Percentiles rank a stretch among this genome's conserved stretches.
Conservation (phyloP, 176 grass and related monocot genomes). For the Calamus simplicifolius region DNA sequence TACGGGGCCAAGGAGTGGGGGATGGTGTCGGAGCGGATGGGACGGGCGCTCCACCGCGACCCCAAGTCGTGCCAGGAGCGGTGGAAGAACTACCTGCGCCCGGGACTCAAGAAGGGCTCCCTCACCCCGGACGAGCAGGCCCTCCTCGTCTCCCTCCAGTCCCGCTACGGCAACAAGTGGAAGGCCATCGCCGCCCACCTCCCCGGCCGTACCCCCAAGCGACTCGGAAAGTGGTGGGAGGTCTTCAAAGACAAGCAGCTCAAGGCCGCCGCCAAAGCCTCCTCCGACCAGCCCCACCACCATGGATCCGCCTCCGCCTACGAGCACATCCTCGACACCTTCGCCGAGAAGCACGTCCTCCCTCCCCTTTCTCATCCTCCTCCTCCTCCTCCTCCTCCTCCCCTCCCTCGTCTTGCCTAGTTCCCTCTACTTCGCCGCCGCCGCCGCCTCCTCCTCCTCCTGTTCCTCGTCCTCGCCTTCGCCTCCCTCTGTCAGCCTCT, state of each 20-base stretch:
- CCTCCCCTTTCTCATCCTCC: not conserved
- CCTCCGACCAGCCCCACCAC: no score
- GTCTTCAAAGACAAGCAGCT: constrained; percentile 21
- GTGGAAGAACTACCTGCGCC: constrained; percentile 15
- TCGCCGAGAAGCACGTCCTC: constrained; percentile 18
- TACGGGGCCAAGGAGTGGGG: constrained; percentile 16
- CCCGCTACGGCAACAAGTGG: constrained; percentile 22
- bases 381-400: not conserved
- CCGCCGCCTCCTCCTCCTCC: not conserved
- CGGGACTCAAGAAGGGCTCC: constrained; percentile 17
- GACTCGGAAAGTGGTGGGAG: constrained; percentile 20
- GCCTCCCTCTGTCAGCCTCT: not conserved
- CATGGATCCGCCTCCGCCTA: not conserved
- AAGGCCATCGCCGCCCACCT: constrained; percentile 24
- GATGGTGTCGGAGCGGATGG: constrained; percentile 17
- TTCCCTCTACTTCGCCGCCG: not conserved
- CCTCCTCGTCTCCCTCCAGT: constrained; percentile 17
- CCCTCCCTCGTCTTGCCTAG: not conserved
- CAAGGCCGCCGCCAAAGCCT: constrained; percentile 1
- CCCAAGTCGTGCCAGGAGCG: constrained; percentile 20
- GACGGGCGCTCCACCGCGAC: constrained; percentile 15
- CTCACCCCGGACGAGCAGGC: constrained; percentile 19
- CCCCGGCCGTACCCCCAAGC: constrained; percentile 21
- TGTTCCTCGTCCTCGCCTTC: not conserved
- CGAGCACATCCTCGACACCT: constrained; percentile 21